Conservation (phyloP, 768 basidiomycete species). For the Boletus insuetus region DNA sequence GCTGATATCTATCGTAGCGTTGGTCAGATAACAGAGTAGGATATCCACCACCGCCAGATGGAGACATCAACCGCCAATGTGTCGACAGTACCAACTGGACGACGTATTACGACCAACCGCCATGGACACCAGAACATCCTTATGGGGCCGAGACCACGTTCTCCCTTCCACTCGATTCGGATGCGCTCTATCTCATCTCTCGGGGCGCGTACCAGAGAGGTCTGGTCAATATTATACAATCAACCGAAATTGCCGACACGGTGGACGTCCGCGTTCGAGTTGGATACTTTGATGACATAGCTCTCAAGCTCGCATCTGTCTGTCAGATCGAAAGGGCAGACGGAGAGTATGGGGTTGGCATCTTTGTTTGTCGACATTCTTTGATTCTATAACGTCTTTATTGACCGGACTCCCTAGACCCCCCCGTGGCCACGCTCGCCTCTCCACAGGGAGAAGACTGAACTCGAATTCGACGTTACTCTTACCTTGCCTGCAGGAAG, state of each 20-base stretch:
- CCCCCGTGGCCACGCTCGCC: constrained; percentile 7
- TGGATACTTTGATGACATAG: constrained; percentile 14
- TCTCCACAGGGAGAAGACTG: constrained; percentile 6
- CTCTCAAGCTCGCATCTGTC: constrained; percentile 25
- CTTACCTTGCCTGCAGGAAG: constrained; percentile 37
- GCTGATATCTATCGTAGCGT: constrained; percentile 8
- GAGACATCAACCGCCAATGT: constrained; percentile 8
- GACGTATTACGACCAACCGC: constrained; percentile 21
- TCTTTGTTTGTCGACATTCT: constrained; percentile 28
- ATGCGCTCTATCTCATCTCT: constrained; percentile 30
- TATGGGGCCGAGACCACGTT: constrained; percentile 28
- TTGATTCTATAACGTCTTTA: background rate
- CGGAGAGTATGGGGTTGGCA: constrained; percentile 29
- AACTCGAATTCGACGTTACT: constrained; percentile 35
- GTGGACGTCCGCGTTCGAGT: constrained; percentile 31
- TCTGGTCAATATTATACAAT: constrained; percentile 28
- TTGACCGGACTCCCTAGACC: constrained; percentile 29
- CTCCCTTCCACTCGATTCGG: constrained; percentile 30
- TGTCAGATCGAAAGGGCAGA: constrained; percentile 29
- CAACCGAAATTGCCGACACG: constrained; percentile 24
- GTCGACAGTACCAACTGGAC: constrained; percentile 21
- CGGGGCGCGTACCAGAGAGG: constrained; percentile 30
- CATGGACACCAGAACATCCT: constrained; percentile 19
- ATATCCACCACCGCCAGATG: background rate
- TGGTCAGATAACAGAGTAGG: background rate